These are phyloP conservation scores for Boletales sp. DNA, from an alignment of 768 basidiomycete species.

Conservation along the genomic window DNA sequence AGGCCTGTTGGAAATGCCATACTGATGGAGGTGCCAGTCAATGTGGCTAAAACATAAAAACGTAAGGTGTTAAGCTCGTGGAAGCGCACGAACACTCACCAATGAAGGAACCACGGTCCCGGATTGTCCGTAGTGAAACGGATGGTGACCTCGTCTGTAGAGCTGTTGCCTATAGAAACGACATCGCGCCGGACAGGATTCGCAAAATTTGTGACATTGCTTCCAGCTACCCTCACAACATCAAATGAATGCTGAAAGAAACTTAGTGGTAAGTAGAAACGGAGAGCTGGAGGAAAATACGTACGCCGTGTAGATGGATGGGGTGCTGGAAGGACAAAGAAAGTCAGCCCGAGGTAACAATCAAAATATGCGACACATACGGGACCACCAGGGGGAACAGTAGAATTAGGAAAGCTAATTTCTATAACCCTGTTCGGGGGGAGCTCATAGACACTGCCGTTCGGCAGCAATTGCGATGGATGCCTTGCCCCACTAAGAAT, in stretches of 20 bases:
- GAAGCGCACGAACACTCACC: constrained; percentile 5
- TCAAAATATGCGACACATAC: constrained; percentile 10
- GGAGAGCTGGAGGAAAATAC: constrained; percentile 2
- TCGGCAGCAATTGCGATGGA: constrained; percentile 44
- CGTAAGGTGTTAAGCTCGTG: not conserved
- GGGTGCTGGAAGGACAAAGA: constrained; percentile 20
- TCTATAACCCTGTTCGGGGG: constrained; percentile 42
- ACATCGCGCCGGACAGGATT: constrained; percentile 31
- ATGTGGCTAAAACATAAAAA: constrained; percentile 18
- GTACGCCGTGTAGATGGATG: constrained; percentile 35
- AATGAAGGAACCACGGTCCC: constrained; percentile 53
- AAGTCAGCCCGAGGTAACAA: not conserved
- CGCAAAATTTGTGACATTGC: constrained; percentile 23
- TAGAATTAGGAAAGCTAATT: constrained; percentile 36
- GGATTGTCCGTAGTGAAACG: constrained; percentile 62
- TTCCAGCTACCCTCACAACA: constrained; percentile 29
- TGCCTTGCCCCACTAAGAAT: constrained; percentile 48
- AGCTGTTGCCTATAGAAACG: constrained; percentile 10
- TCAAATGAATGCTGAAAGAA: constrained; percentile 28
- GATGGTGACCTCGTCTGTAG: constrained; percentile 46
- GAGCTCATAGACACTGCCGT: constrained; percentile 42
- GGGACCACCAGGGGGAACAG: constrained; percentile 18
- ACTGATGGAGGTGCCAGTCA: constrained; percentile 29
- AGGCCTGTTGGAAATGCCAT: not conserved
- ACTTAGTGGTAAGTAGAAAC: not conserved